Conservation (phyloP, 2,329 filamentous ascomycete genomes). For the Venturia oleaginea region DNA sequence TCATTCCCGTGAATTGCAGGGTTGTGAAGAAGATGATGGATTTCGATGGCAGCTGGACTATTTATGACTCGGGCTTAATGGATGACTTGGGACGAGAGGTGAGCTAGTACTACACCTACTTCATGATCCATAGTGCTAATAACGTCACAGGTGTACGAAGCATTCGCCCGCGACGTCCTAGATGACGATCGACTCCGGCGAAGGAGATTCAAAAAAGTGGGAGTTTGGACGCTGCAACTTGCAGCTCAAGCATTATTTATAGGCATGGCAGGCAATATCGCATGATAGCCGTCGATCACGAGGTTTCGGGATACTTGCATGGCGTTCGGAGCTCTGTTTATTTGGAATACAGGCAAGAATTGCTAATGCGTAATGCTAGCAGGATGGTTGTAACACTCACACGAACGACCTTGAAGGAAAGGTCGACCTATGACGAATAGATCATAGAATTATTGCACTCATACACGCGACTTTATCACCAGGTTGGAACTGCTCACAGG, state of each 20-base stretch:
- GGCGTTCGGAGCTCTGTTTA: not conserved
- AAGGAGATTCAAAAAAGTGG: constrained; percentile 86
- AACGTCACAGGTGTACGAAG: constrained; percentile 64
- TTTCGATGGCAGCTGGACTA: constrained; percentile 92
- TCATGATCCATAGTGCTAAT: not conserved
- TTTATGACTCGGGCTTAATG: constrained; percentile 89
- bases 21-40: constrained; percentile 83
- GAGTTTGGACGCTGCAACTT: constrained; percentile 89
- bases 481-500: not conserved
- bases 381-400: not conserved
- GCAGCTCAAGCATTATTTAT: constrained; percentile 91
- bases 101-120: constrained; percentile 19
- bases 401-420: not conserved
- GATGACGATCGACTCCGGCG: constrained; percentile 83
- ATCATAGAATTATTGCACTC: not conserved
- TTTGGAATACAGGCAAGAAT: not conserved
- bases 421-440: not conserved
- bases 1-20: constrained; percentile 90
- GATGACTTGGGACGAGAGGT: constrained; percentile 83
- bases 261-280: constrained; percentile 79
- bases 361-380: not conserved
- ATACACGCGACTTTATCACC: not conserved
- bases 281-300: constrained; percentile 27
- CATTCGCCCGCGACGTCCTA: constrained; percentile 84
- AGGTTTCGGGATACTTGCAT: not conserved